Conservation (phyloP, 305 asterid species). For the Fraxinus angustifolia region DNA sequence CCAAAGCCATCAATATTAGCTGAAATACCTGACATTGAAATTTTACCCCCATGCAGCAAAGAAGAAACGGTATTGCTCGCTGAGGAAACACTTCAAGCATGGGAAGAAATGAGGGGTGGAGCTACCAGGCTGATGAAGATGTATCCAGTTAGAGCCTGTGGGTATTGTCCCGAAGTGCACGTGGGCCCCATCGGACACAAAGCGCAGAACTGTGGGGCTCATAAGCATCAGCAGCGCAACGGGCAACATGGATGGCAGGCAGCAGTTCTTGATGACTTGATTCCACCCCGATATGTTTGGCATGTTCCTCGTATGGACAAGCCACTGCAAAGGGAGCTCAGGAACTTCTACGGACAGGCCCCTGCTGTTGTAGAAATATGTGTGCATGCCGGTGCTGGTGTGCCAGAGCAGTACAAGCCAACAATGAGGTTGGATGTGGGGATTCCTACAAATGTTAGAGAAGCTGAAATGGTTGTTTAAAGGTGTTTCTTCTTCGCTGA, state of each 20-base stretch:
- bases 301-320: conserved; percentile 60
- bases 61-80: conserved; percentile 62
- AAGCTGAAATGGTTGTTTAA: conserved; percentile 95
- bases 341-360: conserved; percentile 85
- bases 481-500: background rate
- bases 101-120: conserved; percentile 90
- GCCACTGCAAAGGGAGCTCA: conserved; percentile 62
- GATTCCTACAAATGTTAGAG: conserved; percentile 63
- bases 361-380: conserved; percentile 89
- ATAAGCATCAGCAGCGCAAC: conserved; percentile 93
- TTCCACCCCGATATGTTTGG: conserved; percentile 91
- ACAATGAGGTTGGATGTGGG: conserved; percentile 96
- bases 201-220: conserved; percentile 95
- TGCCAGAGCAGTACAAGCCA: conserved; percentile 77
- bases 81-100: conserved; percentile 70
- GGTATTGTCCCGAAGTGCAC: conserved; percentile 91
- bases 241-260: conserved; percentile 99
- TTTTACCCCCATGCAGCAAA: conserved; percentile 49
- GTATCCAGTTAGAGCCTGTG: conserved; percentile 90
- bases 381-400: conserved; percentile 74
- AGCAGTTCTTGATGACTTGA: conserved; percentile 69
- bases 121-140: conserved; percentile 69
- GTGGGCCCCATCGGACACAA: conserved; percentile 86
- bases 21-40: conserved; percentile 51
- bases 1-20: conserved; percentile 47